A percentile compares a stretch with the other conserved stretches of the same genome.
These are phyloP conservation scores for Trichoderma virens DNA, from an alignment of 495 filamentous ascomycete genomes.

Conservation along the genomic window DNA sequence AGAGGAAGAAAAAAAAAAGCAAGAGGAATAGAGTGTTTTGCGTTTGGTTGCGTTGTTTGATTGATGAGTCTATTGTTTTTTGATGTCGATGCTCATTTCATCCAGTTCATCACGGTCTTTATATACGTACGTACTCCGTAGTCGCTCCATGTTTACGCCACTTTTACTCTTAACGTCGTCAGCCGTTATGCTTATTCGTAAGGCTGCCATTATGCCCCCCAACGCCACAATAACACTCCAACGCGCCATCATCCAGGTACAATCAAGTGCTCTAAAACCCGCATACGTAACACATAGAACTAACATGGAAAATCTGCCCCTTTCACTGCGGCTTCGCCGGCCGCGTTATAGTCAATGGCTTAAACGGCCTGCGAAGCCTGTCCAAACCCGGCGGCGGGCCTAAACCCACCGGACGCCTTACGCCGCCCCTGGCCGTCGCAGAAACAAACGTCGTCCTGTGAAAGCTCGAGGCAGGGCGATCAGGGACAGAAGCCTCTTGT, in stretches of 20 bases:
- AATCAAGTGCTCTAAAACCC: too few species aligned
- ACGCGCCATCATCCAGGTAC: background rate
- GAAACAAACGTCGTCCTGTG: slow-evolving; percentile 32
- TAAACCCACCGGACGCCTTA: slow-evolving; percentile 26
- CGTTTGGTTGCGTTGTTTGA: background rate
- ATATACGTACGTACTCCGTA: background rate
- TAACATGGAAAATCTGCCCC: background rate
- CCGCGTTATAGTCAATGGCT: slow-evolving; percentile 37
- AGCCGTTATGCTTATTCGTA: slow-evolving; percentile 4
- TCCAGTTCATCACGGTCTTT: background rate
- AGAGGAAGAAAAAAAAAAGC: too few species aligned
- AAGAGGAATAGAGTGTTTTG: background rate
- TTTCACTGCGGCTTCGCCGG: slow-evolving; percentile 11
- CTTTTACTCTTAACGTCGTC: background rate
- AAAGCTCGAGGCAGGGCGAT: slow-evolving; percentile 30
- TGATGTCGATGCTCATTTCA: background rate
- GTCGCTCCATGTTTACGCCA: background rate
- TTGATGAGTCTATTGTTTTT: too few species aligned
- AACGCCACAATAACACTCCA: background rate
- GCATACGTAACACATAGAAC: too few species aligned
- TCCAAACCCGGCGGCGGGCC: slow-evolving; percentile 26
- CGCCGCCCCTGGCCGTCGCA: slow-evolving; percentile 20
- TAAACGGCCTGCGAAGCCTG: slow-evolving; percentile 37
- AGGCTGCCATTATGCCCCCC: background rate
- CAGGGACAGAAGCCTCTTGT: slow-evolving; percentile 22